These are phyloP conservation scores for Lablab purpureus DNA, from an alignment of 306 rosid species.

Conservation along the genomic window DNA sequence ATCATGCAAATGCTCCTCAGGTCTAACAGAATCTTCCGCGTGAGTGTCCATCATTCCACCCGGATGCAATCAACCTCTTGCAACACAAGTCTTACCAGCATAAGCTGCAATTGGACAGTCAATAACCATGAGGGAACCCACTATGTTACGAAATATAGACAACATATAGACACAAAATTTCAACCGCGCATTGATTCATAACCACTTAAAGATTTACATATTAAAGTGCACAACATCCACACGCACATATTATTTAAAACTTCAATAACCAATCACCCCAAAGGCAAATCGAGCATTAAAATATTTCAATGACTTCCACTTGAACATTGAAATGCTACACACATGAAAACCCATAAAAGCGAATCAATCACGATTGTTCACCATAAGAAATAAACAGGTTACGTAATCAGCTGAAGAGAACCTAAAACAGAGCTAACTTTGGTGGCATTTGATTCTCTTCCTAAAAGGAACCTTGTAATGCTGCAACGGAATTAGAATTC, in stretches of 20 bases:
- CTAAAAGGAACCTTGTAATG: conserved; percentile 7
- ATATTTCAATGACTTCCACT: conserved; percentile 14
- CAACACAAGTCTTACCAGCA: conserved; percentile 40
- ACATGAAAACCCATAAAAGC: conserved; percentile 14
- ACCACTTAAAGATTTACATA: not conserved
- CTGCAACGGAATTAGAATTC: conserved; percentile 25
- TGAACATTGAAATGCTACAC: conserved; percentile 36
- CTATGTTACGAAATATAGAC: not conserved
- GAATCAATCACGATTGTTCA: conserved; percentile 5
- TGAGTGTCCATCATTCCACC: conserved; percentile 49
- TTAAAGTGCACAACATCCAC: not conserved
- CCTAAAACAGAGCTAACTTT: conserved; percentile 32
- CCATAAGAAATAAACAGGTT: not conserved
- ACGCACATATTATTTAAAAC: not conserved
- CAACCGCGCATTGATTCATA: conserved; percentile 10
- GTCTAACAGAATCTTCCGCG: conserved; percentile 47
- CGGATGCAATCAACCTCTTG: conserved; percentile 52
- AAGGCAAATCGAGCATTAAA: conserved; percentile 28
- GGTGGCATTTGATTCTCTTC: conserved; percentile 3
- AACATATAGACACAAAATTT: not conserved
- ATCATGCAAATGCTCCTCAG: conserved; percentile 50
- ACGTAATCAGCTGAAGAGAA: conserved; percentile 16
- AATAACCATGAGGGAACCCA: conserved; percentile 35
- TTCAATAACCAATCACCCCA: conserved; percentile 4
- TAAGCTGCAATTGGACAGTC: conserved; percentile 47